These are phyloP conservation scores for Elasticomyces elasticus DNA, from an alignment of 495 filamentous ascomycete genomes.

Conservation along the genomic window DNA sequence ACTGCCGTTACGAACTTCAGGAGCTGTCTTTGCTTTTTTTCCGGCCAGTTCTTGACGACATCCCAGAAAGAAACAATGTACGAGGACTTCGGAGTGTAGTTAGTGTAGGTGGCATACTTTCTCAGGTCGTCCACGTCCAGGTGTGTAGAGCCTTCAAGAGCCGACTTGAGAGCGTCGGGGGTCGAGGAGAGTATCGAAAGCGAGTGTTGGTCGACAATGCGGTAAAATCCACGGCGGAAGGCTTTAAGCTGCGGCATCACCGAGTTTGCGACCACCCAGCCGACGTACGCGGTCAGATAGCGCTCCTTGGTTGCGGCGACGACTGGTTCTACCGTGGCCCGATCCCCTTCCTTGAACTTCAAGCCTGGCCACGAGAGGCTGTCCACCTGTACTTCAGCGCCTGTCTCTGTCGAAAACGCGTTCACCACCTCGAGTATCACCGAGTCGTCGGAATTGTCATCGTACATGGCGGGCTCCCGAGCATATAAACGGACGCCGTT, in stretches of 20 bases:
- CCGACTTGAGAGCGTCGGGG: conserved; percentile 55
- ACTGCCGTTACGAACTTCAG: conserved; percentile 93
- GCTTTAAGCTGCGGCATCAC: conserved; percentile 68
- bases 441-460: background rate
- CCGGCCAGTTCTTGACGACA: conserved; percentile 54
- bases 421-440: background rate
- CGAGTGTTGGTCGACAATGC: conserved; percentile 58
- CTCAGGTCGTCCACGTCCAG: conserved; percentile 67
- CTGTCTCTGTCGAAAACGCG: background rate
- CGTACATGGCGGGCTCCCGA: background rate
- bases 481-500: conserved; percentile 18
- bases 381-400: background rate
- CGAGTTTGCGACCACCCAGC: conserved; percentile 70
- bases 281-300: conserved; percentile 82
- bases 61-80: conserved; percentile 75
- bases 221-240: conserved; percentile 71
- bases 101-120: conserved; percentile 60
- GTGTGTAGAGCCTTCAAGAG: conserved; percentile 67
- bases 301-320: conserved; percentile 65
- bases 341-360: conserved; percentile 2
- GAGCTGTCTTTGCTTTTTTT: conserved; percentile 58
- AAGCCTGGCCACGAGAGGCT: conserved; percentile 9
- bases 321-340: conserved; percentile 49
- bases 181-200: conserved; percentile 65
- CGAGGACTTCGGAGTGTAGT: conserved; percentile 53